phyloP scores from a whole-genome alignment of 2,329 filamentous ascomycete species.

The Colletotrichum horii region DNA sequence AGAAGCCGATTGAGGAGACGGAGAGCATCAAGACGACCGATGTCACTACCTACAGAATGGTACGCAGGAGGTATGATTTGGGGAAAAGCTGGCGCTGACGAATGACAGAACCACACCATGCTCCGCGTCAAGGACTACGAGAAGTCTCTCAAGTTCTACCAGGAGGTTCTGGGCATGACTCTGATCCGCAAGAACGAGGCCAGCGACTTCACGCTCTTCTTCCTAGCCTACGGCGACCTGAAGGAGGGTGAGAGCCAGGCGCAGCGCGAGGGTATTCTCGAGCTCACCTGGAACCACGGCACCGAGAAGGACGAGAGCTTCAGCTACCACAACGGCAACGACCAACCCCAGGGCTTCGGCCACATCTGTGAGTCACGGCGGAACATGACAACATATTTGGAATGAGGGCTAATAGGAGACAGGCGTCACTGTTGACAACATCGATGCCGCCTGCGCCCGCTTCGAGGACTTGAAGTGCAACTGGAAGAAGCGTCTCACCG shows the following conservation, averaged over 20 bases:
- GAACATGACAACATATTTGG: not conserved
- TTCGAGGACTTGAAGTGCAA: constrained; percentile 82
- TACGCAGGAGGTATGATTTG: constrained; percentile 28
- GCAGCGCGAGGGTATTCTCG: constrained; percentile 81
- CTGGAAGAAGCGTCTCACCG: constrained; percentile 96
- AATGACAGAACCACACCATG: constrained; percentile 82
- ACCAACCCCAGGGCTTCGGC: constrained; percentile 90
- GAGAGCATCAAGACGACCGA: constrained; percentile 77
- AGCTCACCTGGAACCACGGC: constrained; percentile 85
- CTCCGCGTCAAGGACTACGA: constrained; percentile 86
- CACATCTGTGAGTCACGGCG: constrained; percentile 73
- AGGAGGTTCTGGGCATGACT: constrained; percentile 88
- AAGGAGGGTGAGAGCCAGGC: constrained; percentile 62
- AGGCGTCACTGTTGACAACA: constrained; percentile 83
- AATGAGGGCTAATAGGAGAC: not conserved
- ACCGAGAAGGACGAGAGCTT: constrained; percentile 87
- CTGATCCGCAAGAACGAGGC: constrained; percentile 76
- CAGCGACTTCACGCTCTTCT: constrained; percentile 88
- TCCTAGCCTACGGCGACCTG: constrained; percentile 75
- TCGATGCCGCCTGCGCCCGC: constrained; percentile 85
- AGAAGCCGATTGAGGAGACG: constrained; percentile 74
- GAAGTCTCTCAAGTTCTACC: constrained; percentile 78
- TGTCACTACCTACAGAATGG: constrained; percentile 74
- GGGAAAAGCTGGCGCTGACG: not conserved
- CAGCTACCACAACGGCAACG: constrained; percentile 91